phyloP scores from a whole-genome alignment of 2,329 filamentous ascomycete genomes.

The Torrubiellomyces zombiae region DNA sequence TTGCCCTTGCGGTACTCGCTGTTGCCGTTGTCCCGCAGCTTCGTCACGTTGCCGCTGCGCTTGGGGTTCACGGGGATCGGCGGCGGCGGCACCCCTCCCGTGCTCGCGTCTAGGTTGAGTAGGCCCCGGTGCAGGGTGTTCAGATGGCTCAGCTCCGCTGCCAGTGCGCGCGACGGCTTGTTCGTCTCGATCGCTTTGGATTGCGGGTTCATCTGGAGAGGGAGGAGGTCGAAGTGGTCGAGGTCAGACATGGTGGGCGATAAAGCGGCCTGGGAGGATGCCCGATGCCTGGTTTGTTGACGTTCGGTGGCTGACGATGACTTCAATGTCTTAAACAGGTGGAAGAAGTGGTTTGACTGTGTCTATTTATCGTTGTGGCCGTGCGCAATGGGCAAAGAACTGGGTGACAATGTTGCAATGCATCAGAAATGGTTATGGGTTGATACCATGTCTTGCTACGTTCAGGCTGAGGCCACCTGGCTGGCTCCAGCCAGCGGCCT shows the following conservation, averaged over 20 bases:
- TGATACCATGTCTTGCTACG: too few species aligned
- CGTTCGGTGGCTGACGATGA: too few species aligned
- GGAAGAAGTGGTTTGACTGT: too few species aligned
- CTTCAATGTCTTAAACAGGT: not conserved
- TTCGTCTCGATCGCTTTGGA: conserved; percentile 53
- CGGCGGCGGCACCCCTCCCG: conserved; percentile 57
- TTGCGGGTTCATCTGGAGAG: conserved; percentile 63
- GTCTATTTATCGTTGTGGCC: too few species aligned
- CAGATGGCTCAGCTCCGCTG: conserved; percentile 51
- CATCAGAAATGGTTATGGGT: too few species aligned
- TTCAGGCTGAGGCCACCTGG: too few species aligned
- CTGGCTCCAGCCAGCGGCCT: too few species aligned
- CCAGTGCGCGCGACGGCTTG: conserved; percentile 31
- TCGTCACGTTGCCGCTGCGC: conserved; percentile 70
- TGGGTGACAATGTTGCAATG: too few species aligned
- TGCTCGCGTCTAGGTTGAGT: conserved; percentile 34
- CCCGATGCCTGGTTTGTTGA: not conserved
- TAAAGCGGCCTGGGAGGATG: too few species aligned
- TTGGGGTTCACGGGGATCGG: conserved; percentile 88
- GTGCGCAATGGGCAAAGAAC: too few species aligned
- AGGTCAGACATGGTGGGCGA: conserved; percentile 32
- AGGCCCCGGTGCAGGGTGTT: conserved; percentile 67
- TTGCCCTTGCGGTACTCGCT: conserved; percentile 62
- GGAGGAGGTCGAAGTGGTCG: conserved; percentile 67
- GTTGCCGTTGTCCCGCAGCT: conserved; percentile 82